These are phyloP conservation scores for Coemansia asiatica DNA, from an alignment of 192 early-diverging fungal genomes.

Conservation along the genomic window DNA sequence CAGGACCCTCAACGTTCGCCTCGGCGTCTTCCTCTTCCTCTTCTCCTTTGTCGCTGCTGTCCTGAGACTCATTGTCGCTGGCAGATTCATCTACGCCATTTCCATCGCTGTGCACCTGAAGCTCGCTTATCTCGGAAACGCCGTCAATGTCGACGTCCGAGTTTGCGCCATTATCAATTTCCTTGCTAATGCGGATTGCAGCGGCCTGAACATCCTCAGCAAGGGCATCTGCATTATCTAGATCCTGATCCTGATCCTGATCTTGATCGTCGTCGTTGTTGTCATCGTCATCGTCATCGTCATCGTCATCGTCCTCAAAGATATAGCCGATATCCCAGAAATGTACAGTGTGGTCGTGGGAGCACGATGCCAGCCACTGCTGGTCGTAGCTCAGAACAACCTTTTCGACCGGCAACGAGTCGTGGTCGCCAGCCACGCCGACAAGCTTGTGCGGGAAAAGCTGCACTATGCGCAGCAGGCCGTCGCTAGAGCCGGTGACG, in stretches of 20 bases:
- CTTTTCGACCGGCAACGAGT: conserved; percentile 85
- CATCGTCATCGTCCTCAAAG: conserved; percentile 53
- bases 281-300: conserved; percentile 47
- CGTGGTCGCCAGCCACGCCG: conserved; percentile 88
- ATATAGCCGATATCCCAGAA: conserved; percentile 85
- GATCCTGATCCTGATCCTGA: not conserved
- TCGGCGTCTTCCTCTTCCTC: conserved; percentile 9
- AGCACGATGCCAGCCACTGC: conserved; percentile 74
- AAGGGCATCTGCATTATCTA: not conserved
- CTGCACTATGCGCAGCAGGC: conserved; percentile 79
- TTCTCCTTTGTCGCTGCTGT: not conserved
- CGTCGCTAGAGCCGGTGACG: conserved; percentile 90
- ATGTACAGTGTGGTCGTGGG: conserved; percentile 82
- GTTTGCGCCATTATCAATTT: conserved; percentile 22
- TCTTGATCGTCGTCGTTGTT: conserved; percentile 37
- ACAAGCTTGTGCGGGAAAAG: conserved; percentile 91
- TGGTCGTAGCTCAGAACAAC: conserved; percentile 71
- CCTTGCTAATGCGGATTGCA: conserved; percentile 50
- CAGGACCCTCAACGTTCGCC: not conserved
- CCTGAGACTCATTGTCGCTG: not conserved
- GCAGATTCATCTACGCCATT: not conserved
- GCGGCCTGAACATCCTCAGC: conserved; percentile 42
- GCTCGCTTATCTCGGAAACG: conserved; percentile 40
- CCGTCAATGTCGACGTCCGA: conserved; percentile 49
- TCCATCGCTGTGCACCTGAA: conserved; percentile 6